Percentiles rank a stretch among this genome's conserved stretches.
Conservation (phyloP, 441 rosid genomes). For the Omphalea diandra region DNA sequence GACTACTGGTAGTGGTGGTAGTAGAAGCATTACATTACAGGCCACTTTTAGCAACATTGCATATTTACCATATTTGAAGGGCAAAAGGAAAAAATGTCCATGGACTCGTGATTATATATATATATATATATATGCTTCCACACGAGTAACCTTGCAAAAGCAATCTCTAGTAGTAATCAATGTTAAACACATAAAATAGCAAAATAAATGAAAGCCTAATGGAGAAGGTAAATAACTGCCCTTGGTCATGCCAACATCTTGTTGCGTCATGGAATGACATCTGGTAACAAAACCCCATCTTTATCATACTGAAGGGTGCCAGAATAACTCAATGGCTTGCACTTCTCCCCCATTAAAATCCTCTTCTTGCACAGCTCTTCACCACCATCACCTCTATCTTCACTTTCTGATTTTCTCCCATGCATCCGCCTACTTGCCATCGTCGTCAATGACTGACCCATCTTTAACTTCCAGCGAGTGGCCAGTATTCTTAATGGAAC, state of each 20-base stretch:
- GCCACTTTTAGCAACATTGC: no score
- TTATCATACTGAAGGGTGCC: slow-evolving; percentile 48
- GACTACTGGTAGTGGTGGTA: no score
- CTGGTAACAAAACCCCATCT: slow-evolving; percentile 53
- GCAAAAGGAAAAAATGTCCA: no score
- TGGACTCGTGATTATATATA: no score
- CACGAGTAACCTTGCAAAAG: no score
- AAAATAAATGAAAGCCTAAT: background rate
- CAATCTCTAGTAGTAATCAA: no score
- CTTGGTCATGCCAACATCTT: no score
- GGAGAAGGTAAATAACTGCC: no score
- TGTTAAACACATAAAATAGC: background rate
- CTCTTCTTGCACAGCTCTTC: slow-evolving; percentile 70
- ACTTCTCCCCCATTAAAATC: slow-evolving; percentile 69
- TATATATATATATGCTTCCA: no score
- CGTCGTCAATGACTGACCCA: slow-evolving; percentile 6
- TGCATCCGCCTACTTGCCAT: background rate
- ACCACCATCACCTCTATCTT: background rate
- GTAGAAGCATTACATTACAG: no score
- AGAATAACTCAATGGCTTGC: slow-evolving; percentile 54
- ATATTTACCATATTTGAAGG: no score
- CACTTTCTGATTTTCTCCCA: background rate
- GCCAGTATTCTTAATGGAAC: slow-evolving; percentile 25
- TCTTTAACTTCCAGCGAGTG: slow-evolving; percentile 30
- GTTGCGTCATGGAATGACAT: slow-evolving; percentile 19